Evolutionary conservation across 1,284 basidiomycete genomes (phyloP).

Genomic region (Irpex sp.): DNA sequence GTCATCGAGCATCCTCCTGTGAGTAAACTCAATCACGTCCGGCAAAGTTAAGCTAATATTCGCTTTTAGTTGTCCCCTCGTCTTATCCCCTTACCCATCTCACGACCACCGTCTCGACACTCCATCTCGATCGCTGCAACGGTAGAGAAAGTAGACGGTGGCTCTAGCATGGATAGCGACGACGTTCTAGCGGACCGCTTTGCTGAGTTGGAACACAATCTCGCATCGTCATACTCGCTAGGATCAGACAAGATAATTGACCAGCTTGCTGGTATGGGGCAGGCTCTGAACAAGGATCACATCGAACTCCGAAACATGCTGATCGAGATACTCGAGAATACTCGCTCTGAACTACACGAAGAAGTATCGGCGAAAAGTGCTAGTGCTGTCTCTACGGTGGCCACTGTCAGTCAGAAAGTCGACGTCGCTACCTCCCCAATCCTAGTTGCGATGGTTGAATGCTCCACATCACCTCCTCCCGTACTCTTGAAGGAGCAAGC

Average conservation of each 20-base stretch:
- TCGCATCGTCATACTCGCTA: background rate
- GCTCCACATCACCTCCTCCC: conserved; percentile 3
- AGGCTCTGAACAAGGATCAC: background rate
- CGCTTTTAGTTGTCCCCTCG: conserved; percentile 2
- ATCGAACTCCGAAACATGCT: conserved; percentile 5
- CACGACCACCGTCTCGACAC: background rate
- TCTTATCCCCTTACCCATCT: background rate
- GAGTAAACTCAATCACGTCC: background rate
- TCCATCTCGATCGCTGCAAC: background rate
- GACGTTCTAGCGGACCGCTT: conserved; percentile 1
- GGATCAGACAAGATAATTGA: conserved; percentile 6
- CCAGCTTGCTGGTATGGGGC: conserved; percentile 1
- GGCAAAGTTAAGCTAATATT: background rate
- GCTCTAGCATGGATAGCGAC: conserved; percentile 1
- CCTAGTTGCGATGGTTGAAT: conserved; percentile 7
- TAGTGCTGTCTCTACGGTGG: background rate
- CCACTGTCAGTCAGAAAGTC: background rate
- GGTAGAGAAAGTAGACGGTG: background rate
- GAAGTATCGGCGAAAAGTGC: background rate
- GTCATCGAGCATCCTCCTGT: background rate
- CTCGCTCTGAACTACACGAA: background rate
- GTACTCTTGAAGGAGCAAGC: background rate
- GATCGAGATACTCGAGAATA: conserved; percentile 4
- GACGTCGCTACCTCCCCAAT: conserved; percentile 9
- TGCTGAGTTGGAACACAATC: background rate